Evolutionary conservation across 208 protist species (phyloP).

Genomic region (Trypanosoma vivax): DNA sequence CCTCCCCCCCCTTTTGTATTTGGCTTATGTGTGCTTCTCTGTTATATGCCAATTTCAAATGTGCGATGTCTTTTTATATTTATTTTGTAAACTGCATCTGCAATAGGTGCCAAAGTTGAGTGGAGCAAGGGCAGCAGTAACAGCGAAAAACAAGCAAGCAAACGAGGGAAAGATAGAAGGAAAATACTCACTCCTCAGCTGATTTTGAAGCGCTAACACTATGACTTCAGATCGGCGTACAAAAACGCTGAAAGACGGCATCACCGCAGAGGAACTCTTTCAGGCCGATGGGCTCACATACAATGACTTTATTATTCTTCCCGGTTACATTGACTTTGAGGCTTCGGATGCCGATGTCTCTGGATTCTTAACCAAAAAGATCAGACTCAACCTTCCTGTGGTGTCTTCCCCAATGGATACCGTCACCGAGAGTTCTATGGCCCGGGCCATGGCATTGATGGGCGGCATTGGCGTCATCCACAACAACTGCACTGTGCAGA

Average conservation of each 20-base stretch:
- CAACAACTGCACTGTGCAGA: slow-evolving; percentile 90
- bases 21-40: too few relatives aligned
- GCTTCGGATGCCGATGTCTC: slow-evolving; percentile 80
- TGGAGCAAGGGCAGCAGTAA: too few relatives aligned
- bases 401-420: slow-evolving; percentile 96
- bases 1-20: background rate
- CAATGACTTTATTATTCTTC: slow-evolving; percentile 93
- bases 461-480: slow-evolving; percentile 96
- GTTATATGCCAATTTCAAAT: too few relatives aligned
- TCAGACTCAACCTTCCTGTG: slow-evolving; percentile 89
- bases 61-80: too few relatives aligned
- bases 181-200: too few relatives aligned
- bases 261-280: slow-evolving; percentile 84
- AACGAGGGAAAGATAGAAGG: too few relatives aligned
- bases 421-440: slow-evolving; percentile 91
- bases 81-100: background rate
- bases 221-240: slow-evolving; percentile 46
- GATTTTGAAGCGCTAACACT: too few relatives aligned
- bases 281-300: slow-evolving; percentile 83
- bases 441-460: slow-evolving; percentile 87
- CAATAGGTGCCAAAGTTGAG: background rate
- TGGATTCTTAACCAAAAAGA: slow-evolving; percentile 84
- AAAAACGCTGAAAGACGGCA: slow-evolving; percentile 81
- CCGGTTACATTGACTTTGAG: slow-evolving; percentile 93
- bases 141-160: too few relatives aligned